Base-by-base conservation (phyloP, 192 early-diverging fungal genomes). In the Coemansia sp. region DNA sequence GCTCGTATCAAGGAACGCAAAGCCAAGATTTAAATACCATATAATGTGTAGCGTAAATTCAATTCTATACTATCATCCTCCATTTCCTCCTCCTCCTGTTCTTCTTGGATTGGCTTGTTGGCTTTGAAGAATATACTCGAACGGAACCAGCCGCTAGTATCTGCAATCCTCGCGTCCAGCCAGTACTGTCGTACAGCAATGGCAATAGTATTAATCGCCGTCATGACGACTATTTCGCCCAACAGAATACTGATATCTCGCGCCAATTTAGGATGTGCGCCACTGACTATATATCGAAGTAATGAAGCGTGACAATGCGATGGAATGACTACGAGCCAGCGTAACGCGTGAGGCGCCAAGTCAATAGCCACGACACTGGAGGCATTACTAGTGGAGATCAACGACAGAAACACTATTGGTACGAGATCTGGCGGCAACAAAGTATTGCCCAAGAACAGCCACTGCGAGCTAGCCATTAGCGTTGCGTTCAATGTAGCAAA, bases 1-100 rank as follows among this genome's bases (percentile, higher is more conserved):
- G 53, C 70, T 46, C 71, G 86, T 16, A 87, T 87, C 64, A 89
- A 89, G 68, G 80, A 89, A 49, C 79, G 83, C 31, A 84, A 84
- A 62, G 69, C 49, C 44, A 80, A 84, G 68, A 24, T 83, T 16
- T 64, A 58, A 61, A n/a, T 24, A 31, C 47, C 47, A 22, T 20
- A 50, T 50, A 50, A 20, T 7, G 47, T 50, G 47, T 50, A 60
- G 15, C 24, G 24, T 22, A 60, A 33, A 33, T 18, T 31, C 13
- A 20, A 46, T 46, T 16, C 44, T 16, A 11, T 46, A 46, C 44
- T 46, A 38, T 38, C 36, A 38, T 38, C 36, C 36, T 38, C 36
- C 36, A 7, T 0, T 38, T 38, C 18, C 20, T 20, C 5, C 18
- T 20, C 18, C 8, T 49, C 18, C 18, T 49, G n/a, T 50, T 50